Conservation (phyloP, 2,329 filamentous ascomycete species). For the Exophiala lecanii-corni region DNA sequence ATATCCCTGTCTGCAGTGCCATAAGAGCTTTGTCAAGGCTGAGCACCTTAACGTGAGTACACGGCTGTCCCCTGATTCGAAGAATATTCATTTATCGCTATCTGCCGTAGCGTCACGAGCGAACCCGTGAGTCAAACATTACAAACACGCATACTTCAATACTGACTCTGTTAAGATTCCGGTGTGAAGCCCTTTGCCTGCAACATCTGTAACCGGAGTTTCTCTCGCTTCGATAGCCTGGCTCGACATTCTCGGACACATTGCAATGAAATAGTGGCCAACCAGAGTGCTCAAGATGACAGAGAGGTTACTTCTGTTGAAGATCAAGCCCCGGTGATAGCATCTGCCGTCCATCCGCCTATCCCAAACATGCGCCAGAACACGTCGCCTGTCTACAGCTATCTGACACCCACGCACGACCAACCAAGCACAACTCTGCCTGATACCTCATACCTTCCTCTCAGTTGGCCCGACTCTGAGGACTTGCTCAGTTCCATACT, state of each 20-base stretch:
- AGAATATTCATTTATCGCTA: background rate
- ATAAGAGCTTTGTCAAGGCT: slow-evolving; percentile 10
- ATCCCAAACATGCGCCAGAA: background rate
- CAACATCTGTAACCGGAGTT: slow-evolving; percentile 4
- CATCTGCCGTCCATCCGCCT: background rate
- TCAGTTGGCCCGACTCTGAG: slow-evolving; percentile 14
- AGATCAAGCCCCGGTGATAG: background rate
- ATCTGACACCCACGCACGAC: too few species aligned
- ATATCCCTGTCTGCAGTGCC: slow-evolving; percentile 7
- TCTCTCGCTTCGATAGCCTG: slow-evolving; percentile 10
- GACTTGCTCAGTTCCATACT: slow-evolving; percentile 12
- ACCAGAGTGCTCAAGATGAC: background rate
- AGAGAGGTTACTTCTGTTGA: background rate
- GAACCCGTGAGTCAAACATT: slow-evolving; percentile 6
- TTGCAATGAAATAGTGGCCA: slow-evolving; percentile 2
- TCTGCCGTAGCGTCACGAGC: slow-evolving; percentile 9
- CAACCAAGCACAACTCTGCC: too few species aligned
- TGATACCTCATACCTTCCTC: background rate
- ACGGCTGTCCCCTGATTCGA: too few species aligned
- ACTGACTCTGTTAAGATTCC: slow-evolving; percentile 6
- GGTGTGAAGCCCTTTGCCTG: slow-evolving; percentile 10
- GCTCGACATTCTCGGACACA: slow-evolving; percentile 2
- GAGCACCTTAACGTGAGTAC: slow-evolving; percentile 13
- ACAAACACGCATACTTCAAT: too few species aligned
- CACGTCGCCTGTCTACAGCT: background rate